A percentile compares a stretch with the other conserved stretches of the same genome.
Evolutionary conservation across 306 rosid genomes (phyloP).

Genomic region (Casuarina cunninghamiana): DNA sequence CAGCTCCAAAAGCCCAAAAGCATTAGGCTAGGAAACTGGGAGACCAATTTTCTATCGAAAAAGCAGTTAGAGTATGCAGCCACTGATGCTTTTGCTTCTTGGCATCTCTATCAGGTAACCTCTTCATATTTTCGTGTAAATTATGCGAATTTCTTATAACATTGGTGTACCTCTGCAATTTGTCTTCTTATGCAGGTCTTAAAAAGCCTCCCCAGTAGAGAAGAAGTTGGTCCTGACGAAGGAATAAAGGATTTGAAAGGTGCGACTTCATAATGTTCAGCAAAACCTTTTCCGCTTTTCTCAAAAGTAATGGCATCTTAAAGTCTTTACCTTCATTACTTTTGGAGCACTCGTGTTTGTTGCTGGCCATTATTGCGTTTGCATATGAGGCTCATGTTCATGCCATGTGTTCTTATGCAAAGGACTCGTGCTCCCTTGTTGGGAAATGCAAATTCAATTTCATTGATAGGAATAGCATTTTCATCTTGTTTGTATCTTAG

Average conservation of each 20-base stretch:
- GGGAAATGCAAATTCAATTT: too few species aligned
- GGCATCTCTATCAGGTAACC: conserved; percentile 77
- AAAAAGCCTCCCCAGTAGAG: conserved; percentile 50
- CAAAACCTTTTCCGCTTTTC: conserved; percentile 1
- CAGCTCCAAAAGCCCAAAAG: conserved; percentile 73
- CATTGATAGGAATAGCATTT: too few species aligned
- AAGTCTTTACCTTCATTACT: too few species aligned
- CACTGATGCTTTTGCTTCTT: conserved; percentile 82
- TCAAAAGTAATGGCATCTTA: not conserved
- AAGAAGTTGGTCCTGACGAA: conserved; percentile 20
- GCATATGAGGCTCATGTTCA: too few species aligned
- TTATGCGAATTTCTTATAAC: not conserved
- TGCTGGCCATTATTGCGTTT: too few species aligned
- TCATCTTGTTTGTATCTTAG: too few species aligned
- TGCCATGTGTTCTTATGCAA: too few species aligned
- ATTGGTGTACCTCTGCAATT: not conserved
- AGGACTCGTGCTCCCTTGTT: too few species aligned
- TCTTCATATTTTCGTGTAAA: not conserved
- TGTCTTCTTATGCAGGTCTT: conserved; percentile 47
- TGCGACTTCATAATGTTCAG: conserved; percentile 21
- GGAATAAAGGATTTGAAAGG: conserved; percentile 21
- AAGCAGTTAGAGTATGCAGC: conserved; percentile 85
- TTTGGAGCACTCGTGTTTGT: too few species aligned
- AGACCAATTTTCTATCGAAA: conserved; percentile 54
- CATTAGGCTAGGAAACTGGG: conserved; percentile 86